Evolutionary conservation across 495 filamentous ascomycete species (phyloP), one percentile per base, ranked within the genome.

Genomic region (Annulohypoxylon moriforme): DNA sequence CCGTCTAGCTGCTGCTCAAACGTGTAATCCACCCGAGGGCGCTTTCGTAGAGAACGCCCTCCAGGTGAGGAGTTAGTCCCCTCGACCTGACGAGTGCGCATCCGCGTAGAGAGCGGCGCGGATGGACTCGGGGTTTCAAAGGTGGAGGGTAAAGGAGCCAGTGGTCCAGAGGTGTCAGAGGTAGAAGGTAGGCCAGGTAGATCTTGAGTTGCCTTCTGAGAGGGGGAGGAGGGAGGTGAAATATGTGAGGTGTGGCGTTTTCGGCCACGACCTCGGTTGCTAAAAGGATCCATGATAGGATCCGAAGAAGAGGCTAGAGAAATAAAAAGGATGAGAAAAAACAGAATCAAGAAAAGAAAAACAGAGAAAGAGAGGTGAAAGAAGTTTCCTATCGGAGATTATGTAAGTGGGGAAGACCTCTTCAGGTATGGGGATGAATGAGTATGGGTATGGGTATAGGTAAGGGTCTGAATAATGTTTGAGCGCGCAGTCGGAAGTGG

Each of bases 31-130:
- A 85, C 75, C 31, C 80, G 81, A 18, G 80, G 68, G 20, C 84
- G 79, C 70, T 81, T 85, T 66, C 84, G 74, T 5, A 86, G 76
- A 0, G 81, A 83, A 67, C 84, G 84, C n/a, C 84, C 84, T 34
- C 83, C 83, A 27, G 76, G 76, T 10, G 78, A 76, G 13, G 71
- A 68, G 40, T 52, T 68, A n/a, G 73, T 73, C 20, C 74, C 69
- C 3, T 78, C 64, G 11, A 65, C 58, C 59, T 80, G 78, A 52
- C 81, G 76, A 53, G 78, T 79, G 53, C 78, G 79, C 16, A 76
- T 67, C n/a, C 70, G 68, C 6, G 68, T 74, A 77, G 68, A 69
- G n/a, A 40, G 36, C 36, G 36, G 13, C 13, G 60, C 71, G 20
- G 75, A 72, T 14, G 77, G 68, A 8, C 78, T 78, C 0, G 77